Conservation (phyloP, 306 rosid genomes). For the Hippophae tibetana region DNA sequence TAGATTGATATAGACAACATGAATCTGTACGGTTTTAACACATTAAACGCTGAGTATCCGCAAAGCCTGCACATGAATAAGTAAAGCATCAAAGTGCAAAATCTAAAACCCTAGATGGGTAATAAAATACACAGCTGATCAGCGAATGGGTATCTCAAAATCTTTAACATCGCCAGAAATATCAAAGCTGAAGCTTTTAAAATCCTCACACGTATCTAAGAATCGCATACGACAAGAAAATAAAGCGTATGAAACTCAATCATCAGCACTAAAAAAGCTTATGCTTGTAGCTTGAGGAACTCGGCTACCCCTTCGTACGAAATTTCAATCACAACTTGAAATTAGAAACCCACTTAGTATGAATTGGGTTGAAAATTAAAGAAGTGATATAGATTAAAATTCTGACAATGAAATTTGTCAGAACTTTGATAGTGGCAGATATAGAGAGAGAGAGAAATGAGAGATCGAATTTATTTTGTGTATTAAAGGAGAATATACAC, state of each 20-base stretch:
- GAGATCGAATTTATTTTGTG: constrained; percentile 1
- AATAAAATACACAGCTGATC: not conserved
- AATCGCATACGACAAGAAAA: constrained; percentile 3
- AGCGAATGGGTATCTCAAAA: not conserved
- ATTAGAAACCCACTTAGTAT: not conserved
- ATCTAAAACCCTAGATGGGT: constrained; percentile 2
- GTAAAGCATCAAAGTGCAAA: constrained; percentile 16
- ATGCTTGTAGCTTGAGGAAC: not conserved
- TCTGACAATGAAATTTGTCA: constrained; percentile 12
- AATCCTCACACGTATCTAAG: not conserved
- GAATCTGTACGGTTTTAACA: constrained; percentile 31
- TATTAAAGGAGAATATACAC: constrained; percentile 33
- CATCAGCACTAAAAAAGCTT: not conserved
- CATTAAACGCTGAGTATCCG: constrained; percentile 34
- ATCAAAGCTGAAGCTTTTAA: constrained; percentile 6
- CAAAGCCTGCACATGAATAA: constrained; percentile 45
- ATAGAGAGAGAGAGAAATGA: constrained; percentile 8
- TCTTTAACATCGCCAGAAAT: not conserved
- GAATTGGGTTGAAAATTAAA: constrained; percentile 2
- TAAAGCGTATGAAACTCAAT: not conserved
- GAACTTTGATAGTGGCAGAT: constrained; percentile 29
- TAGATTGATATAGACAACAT: constrained; percentile 47
- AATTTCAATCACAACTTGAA: constrained; percentile 4
- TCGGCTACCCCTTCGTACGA: not conserved
- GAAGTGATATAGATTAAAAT: not conserved